Conservation (phyloP, 495 filamentous ascomycete species). For the Terfezia boudieri region DNA sequence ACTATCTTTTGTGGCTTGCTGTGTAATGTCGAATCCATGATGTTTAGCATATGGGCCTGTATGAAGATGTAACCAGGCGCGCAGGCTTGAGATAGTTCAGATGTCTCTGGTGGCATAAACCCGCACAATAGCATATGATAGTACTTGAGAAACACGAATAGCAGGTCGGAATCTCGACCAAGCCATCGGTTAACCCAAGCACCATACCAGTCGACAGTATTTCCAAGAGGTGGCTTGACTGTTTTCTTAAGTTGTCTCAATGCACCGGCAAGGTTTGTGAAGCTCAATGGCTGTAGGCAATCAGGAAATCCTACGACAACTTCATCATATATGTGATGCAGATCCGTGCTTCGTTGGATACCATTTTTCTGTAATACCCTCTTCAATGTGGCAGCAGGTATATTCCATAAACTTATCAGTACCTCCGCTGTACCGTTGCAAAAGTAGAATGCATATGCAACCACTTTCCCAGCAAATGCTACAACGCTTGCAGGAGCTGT, state of each 20-base stretch:
- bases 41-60: conserved; percentile 61
- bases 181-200: conserved; percentile 73
- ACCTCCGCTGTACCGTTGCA: conserved; percentile 75
- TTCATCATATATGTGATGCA: conserved; percentile 29
- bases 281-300: conserved; percentile 45
- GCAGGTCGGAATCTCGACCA: conserved; percentile 75
- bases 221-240: conserved; percentile 43
- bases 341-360: conserved; percentile 23
- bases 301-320: conserved; percentile 52
- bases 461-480: conserved; percentile 80
- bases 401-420: conserved; percentile 62
- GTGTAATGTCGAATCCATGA: conserved; percentile 71
- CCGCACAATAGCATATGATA: conserved; percentile 66
- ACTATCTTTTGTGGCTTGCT: conserved; percentile 32
- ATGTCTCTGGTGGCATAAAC: conserved; percentile 42
- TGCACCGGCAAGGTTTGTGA: conserved; percentile 41
- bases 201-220: conserved; percentile 59
- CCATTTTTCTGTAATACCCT: conserved; percentile 45
- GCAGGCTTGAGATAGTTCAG: conserved; percentile 39
- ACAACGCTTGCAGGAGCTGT: conserved; percentile 83
- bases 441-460: conserved; percentile 92
- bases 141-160: conserved; percentile 86
- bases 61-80: conserved; percentile 66
- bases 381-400: conserved; percentile 40
- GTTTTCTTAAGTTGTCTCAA: conserved; percentile 43